Evolutionary conservation across 2,329 filamentous ascomycete species (phyloP).

Genomic region (Monosporascus sp.): DNA sequence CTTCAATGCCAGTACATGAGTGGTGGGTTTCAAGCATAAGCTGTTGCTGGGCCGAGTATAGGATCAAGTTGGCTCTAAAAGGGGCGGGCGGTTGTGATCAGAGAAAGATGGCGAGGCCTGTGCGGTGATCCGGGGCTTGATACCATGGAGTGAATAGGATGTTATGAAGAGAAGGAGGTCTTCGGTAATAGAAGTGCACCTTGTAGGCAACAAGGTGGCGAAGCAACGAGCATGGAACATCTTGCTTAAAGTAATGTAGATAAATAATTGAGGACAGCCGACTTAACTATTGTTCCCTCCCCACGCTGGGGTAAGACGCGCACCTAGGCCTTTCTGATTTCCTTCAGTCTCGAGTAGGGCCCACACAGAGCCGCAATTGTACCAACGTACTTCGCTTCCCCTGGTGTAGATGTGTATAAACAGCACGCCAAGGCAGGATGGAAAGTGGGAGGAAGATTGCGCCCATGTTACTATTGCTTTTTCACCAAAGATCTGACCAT

Average conservation of each 20-base stretch:
- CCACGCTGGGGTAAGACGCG: not conserved
- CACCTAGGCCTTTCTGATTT: not conserved
- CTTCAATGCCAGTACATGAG: not conserved
- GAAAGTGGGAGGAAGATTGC: not conserved
- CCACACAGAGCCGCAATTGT: conserved; percentile 2
- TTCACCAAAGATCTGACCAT: not conserved
- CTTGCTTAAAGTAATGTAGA: not conserved
- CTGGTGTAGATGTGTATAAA: not conserved
- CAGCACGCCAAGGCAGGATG: not conserved
- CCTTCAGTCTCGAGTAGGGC: not conserved
- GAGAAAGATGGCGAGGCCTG: not conserved
- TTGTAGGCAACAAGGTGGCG: conserved; percentile 2
- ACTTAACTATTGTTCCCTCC: not conserved
- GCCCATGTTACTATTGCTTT: not conserved
- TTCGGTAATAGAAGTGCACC: not conserved
- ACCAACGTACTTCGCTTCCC: not conserved
- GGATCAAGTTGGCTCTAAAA: not conserved
- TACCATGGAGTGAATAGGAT: not conserved
- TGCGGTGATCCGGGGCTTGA: not conserved
- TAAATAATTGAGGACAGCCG: not conserved
- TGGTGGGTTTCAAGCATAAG: not conserved
- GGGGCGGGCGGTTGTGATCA: not conserved
- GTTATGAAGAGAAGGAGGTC: not conserved
- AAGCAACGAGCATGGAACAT: conserved; percentile 2
- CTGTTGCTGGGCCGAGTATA: not conserved